Percentiles rank a stretch among this genome's conserved stretches.
phyloP scores from a whole-genome alignment of 108 stramenopile species.

The Halocafeteria seosinensis region DNA sequence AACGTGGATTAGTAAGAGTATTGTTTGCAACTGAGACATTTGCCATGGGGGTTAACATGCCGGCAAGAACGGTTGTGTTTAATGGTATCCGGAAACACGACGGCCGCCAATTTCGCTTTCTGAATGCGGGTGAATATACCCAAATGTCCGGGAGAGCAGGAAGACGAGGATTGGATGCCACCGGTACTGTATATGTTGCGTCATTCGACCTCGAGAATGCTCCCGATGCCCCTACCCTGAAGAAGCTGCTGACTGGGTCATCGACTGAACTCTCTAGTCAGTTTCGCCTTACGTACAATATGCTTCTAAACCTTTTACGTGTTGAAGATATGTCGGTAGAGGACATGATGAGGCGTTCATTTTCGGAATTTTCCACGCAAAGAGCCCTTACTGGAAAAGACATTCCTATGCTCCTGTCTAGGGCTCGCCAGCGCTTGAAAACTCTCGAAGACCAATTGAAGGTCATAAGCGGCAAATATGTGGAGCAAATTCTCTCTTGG shows the following conservation, averaged over 20 bases:
- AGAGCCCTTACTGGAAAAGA: conserved; percentile 69
- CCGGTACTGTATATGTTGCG: conserved; percentile 51
- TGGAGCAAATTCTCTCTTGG: too few relatives aligned
- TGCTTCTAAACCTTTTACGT: conserved; percentile 83
- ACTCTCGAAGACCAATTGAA: too few relatives aligned
- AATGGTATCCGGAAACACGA: conserved; percentile 80
- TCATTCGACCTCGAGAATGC: conserved; percentile 9
- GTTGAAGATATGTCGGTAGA: conserved; percentile 83
- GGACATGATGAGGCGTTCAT: conserved; percentile 74
- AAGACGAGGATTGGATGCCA: conserved; percentile 77
- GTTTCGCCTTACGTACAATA: conserved; percentile 82
- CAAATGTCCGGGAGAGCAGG: conserved; percentile 98
- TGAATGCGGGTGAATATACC: conserved; percentile 64
- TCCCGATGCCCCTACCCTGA: background rate
- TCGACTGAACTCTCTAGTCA: conserved; percentile 66
- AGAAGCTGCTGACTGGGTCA: conserved; percentile 50
- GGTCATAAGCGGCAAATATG: too few relatives aligned
- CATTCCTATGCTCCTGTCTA: conserved; percentile 56
- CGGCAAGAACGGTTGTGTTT: conserved; percentile 82
- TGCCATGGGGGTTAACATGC: conserved; percentile 99
- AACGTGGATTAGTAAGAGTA: conserved; percentile 65
- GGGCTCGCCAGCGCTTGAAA: conserved; percentile 18
- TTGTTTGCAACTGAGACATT: conserved; percentile 96
- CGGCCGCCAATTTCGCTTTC: conserved; percentile 58
- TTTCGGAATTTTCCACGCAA: conserved; percentile 79